A percentile compares a stretch with the other conserved stretches of the same genome.
phyloP scores from a whole-genome alignment of 495 filamentous ascomycete genomes.

The Xylaria scruposa region DNA sequence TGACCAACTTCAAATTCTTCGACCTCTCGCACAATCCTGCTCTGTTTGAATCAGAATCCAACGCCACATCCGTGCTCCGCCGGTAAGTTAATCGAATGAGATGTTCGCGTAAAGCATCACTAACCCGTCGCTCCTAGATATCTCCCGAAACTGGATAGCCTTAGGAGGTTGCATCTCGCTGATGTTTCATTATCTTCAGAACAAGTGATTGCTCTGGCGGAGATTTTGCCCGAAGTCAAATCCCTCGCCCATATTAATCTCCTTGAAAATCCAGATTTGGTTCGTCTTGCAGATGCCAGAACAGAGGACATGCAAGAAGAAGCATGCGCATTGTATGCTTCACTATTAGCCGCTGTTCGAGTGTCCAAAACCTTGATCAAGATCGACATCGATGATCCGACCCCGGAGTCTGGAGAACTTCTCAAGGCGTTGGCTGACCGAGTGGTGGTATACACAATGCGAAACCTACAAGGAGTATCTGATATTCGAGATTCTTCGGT shows the following conservation, averaged over 20 bases:
- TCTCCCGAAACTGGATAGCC: slow-evolving; percentile 75
- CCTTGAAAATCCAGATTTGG: slow-evolving; percentile 78
- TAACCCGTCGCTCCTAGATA: slow-evolving; percentile 55
- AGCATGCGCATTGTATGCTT: slow-evolving; percentile 91
- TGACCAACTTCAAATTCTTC: slow-evolving; percentile 83
- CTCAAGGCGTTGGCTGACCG: slow-evolving; percentile 93
- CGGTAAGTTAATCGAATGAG: slow-evolving; percentile 52
- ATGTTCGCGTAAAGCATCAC: slow-evolving; percentile 3
- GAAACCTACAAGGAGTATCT: slow-evolving; percentile 79
- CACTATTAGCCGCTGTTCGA: slow-evolving; percentile 85
- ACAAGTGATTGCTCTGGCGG: slow-evolving; percentile 86
- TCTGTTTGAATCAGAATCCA: slow-evolving; percentile 77
- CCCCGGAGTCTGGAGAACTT: slow-evolving; percentile 77
- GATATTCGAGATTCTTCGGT: slow-evolving; percentile 38
- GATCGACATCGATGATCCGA: slow-evolving; percentile 90
- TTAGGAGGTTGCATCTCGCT: slow-evolving; percentile 86
- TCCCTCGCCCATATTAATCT: slow-evolving; percentile 86
- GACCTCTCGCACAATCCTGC: slow-evolving; percentile 89
- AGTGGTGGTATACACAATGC: slow-evolving; percentile 89
- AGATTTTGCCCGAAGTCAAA: slow-evolving; percentile 86
- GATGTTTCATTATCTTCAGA: slow-evolving; percentile 87
- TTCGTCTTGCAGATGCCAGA: slow-evolving; percentile 67
- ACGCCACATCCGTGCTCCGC: slow-evolving; percentile 75
- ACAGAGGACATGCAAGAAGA: slow-evolving; percentile 83
- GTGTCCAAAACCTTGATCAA: slow-evolving; percentile 84